phyloP scores from a whole-genome alignment of 2,329 filamentous ascomycete species.

The Helminthosporium solani region DNA sequence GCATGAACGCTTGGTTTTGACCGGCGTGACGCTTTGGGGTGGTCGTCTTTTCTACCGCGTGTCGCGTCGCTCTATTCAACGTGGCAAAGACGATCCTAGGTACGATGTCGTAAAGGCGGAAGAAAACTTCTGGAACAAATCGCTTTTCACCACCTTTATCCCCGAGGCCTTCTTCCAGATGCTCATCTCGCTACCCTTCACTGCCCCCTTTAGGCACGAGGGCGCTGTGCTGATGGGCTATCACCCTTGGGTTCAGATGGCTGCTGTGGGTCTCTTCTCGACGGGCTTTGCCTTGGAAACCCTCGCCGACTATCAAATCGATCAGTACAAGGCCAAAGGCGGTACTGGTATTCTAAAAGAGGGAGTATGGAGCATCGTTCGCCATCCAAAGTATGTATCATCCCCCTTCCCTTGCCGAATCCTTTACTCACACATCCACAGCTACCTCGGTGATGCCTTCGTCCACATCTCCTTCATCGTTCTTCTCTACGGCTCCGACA shows the following conservation, averaged over 20 bases:
- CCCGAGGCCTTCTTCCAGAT: conserved; percentile 60
- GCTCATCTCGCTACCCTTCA: conserved; percentile 59
- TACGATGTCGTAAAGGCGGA: conserved; percentile 57
- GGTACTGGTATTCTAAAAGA: conserved; percentile 50
- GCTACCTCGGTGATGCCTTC: conserved; percentile 62
- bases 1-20: conserved; percentile 57
- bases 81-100: conserved; percentile 58
- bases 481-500: conserved; percentile 56
- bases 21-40: conserved; percentile 60
- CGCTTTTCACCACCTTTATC: conserved; percentile 56
- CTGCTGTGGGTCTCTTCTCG: conserved; percentile 57
- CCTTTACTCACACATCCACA: conserved; percentile 24
- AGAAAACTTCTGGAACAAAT: conserved; percentile 58
- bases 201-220: conserved; percentile 55
- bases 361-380: conserved; percentile 63
- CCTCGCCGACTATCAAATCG: conserved; percentile 59
- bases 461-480: conserved; percentile 61
- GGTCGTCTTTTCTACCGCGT: conserved; percentile 58
- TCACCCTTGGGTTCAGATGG: conserved; percentile 39
- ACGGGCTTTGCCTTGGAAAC: conserved; percentile 59
- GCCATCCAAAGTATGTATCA: conserved; percentile 63
- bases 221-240: conserved; percentile 40
- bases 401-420: background rate
- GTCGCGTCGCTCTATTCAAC: conserved; percentile 49
- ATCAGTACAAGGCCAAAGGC: conserved; percentile 49